A percentile compares a stretch with the other conserved stretches of the same genome.
Conservation (phyloP, 768 basidiomycete genomes). For the Gloeopeniophorella convolvens region DNA sequence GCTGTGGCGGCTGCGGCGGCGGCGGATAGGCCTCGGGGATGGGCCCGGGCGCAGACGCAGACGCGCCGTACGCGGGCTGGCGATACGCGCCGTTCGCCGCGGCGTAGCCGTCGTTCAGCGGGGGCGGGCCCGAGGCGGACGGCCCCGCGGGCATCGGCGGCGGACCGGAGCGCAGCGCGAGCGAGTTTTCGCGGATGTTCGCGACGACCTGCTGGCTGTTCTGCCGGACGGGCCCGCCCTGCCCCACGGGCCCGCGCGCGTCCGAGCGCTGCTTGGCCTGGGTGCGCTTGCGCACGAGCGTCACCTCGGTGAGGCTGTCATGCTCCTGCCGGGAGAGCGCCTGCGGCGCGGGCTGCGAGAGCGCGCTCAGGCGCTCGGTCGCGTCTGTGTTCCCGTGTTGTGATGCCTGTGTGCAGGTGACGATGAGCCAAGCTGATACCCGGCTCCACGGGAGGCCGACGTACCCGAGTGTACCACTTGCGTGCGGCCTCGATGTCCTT, state of each 20-base stretch:
- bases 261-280: constrained; percentile 56
- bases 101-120: neutral
- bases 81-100: neutral
- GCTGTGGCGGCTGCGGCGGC: constrained; percentile 15
- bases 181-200: constrained; percentile 46
- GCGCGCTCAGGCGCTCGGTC: constrained; percentile 58
- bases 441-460: constrained; percentile 24
- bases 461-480: constrained; percentile 70
- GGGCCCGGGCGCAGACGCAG: constrained; percentile 4
- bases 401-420: constrained; percentile 45
- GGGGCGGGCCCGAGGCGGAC: constrained; percentile 6
- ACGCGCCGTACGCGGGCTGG: no score
- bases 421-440: neutral
- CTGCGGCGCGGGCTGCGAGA: constrained; percentile 54
- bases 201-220: constrained; percentile 46
- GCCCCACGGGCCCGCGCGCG: constrained; percentile 21
- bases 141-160: neutral
- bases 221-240: constrained; percentile 19
- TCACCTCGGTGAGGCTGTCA: constrained; percentile 67
- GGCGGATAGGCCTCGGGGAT: constrained; percentile 4
- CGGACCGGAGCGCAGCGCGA: constrained; percentile 22
- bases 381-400: constrained; percentile 82
- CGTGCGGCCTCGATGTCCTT: constrained; percentile 58
- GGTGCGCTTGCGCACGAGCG: constrained; percentile 79
- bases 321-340: constrained; percentile 75